Base-by-base conservation (phyloP, 2,329 filamentous ascomycete genomes). In the Zarea fungicola region DNA sequence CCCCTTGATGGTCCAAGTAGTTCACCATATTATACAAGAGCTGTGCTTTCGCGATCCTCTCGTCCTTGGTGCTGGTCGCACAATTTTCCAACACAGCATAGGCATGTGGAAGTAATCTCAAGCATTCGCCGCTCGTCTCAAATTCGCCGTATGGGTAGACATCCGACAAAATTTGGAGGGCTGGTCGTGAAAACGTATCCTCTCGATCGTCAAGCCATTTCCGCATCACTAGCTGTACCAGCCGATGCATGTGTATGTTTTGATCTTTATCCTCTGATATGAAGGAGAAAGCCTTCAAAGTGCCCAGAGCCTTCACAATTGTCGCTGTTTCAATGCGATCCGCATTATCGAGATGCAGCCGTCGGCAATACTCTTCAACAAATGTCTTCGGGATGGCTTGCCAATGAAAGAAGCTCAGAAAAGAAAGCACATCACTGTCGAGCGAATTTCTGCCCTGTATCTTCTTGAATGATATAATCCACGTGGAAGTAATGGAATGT, bases 151-250 rank as follows among this genome's bases (percentile, higher is more conserved):
- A 41, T 4, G 60, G 59, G 28, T 56, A 63, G 8, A 23, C 13
- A 0, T 43, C 1, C 10, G 55, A 54, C 18, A 62, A 45, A 5
- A 37, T 44, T 8, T 43, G 23, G 3, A 65, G 46, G 4, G 61
- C 62, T 13, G 51, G 25, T 14, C 47, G 25, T 9, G 49, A 50
- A 32, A 32, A 32, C 13, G 13, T 5, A 14, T 32, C 29, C 16
- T 14, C 11, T 32, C 16, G 13, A 11, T 40, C 23, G 31, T 34
- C 25, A 2, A 67, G 58, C 56, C 63, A 65, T 37, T 61, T 65
- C n/a, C 52, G 61, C 0, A 61, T 63, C 0, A 62, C 58, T 22
- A 66, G 31, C 37, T 67, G 65, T 3, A 67, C 63, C 0, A 67
- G 60, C 11, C 62, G 55, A 50, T 68, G 65, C 51, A 67, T 61